phyloP scores from a whole-genome alignment of 768 basidiomycete species.

The Pleurotus tuoliensis region DNA sequence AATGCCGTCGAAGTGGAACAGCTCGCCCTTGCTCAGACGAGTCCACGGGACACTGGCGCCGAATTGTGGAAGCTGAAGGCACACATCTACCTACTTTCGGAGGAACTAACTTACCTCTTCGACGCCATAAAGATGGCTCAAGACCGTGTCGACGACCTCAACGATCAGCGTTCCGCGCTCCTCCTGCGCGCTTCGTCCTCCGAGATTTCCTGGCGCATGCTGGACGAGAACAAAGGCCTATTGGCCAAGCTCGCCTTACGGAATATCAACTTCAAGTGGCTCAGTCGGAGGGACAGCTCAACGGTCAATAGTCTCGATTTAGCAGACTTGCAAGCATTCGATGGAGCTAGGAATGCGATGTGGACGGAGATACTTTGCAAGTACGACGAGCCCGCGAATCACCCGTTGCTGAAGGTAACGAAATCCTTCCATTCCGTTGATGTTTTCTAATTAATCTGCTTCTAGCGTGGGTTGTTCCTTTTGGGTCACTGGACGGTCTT shows the following conservation, averaged over 20 bases:
- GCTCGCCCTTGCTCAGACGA: constrained; percentile 34
- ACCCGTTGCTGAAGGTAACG: constrained; percentile 68
- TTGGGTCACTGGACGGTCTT: constrained; percentile 77
- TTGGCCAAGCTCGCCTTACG: constrained; percentile 85
- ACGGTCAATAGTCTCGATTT: constrained; percentile 74
- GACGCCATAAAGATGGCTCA: constrained; percentile 84
- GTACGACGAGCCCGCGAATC: constrained; percentile 63
- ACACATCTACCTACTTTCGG: constrained; percentile 66
- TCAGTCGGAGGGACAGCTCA: constrained; percentile 84
- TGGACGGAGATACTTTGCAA: constrained; percentile 90
- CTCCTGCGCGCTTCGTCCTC: constrained; percentile 77
- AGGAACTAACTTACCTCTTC: constrained; percentile 81
- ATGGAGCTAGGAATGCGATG: constrained; percentile 74
- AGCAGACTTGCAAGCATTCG: constrained; percentile 78
- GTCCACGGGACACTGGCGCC: constrained; percentile 32
- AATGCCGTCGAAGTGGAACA: constrained; percentile 52
- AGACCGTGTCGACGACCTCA: constrained; percentile 61
- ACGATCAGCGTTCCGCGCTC: constrained; percentile 76
- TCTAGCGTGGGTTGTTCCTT: constrained; percentile 68
- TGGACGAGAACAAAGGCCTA: constrained; percentile 66
- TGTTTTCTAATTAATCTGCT: background rate
- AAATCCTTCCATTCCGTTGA: background rate
- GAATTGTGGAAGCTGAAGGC: constrained; percentile 67
- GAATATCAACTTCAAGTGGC: constrained; percentile 75
- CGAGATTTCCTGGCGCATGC: constrained; percentile 91